Evolutionary conservation across 176 grass and related monocot species (phyloP).

Genomic region (Carex littledalei): DNA sequence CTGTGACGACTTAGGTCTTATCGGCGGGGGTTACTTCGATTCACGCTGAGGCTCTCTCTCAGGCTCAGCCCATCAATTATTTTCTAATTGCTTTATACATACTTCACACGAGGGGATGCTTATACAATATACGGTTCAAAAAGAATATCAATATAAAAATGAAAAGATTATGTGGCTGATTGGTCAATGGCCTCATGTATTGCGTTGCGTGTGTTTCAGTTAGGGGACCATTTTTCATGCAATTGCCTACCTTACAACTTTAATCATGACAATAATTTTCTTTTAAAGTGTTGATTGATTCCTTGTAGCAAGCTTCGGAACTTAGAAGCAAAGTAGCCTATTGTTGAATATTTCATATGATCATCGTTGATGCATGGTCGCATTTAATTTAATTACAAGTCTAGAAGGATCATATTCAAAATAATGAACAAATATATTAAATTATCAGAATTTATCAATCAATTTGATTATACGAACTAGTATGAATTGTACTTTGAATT

Average conservation of each 20-base stretch:
- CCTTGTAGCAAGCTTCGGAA: background rate
- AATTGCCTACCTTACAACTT: background rate
- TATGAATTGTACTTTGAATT: no score
- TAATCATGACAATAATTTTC: background rate
- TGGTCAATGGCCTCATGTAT: background rate
- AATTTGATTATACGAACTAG: no score
- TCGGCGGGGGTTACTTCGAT: no score
- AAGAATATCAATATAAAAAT: background rate
- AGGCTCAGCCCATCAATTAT: background rate
- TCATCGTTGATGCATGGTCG: no score
- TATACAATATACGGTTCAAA: background rate
- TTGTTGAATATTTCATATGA: background rate
- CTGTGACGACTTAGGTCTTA: background rate
- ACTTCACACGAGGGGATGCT: background rate
- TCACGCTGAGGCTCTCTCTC: no score
- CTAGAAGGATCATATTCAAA: no score
- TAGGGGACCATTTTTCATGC: constrained; percentile 6
- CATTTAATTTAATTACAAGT: no score
- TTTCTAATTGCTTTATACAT: background rate
- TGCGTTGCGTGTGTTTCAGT: background rate
- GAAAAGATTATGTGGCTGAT: background rate
- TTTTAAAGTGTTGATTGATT: background rate
- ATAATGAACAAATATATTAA: no score
- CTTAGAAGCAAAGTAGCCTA: background rate
- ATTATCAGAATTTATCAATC: no score